These are phyloP conservation scores for Sarcomyxa edulis DNA, from an alignment of 768 basidiomycete species.

Conservation along the genomic window DNA sequence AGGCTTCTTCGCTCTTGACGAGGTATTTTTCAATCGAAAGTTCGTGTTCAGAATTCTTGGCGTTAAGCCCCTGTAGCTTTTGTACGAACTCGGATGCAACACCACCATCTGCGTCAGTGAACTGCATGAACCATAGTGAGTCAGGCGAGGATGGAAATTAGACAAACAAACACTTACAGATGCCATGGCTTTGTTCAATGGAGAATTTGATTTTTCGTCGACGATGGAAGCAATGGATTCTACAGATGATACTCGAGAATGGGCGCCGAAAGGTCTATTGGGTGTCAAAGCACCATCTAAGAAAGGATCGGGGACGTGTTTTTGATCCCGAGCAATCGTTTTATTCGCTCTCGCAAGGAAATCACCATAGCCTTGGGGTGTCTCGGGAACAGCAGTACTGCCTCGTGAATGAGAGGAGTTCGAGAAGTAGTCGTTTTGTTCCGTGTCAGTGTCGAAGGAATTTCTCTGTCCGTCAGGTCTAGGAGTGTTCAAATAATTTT, in stretches of 20 bases:
- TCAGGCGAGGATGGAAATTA: background rate
- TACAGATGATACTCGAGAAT: constrained; percentile 78
- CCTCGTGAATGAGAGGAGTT: constrained; percentile 26
- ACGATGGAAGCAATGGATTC: constrained; percentile 91
- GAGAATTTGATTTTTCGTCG: constrained; percentile 86
- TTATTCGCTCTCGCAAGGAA: constrained; percentile 86
- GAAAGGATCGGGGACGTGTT: constrained; percentile 82
- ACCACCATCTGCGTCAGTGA: constrained; percentile 91
- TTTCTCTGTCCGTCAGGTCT: constrained; percentile 33
- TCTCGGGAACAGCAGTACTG: constrained; percentile 22
- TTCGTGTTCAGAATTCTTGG: constrained; percentile 88
- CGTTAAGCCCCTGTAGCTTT: constrained; percentile 69
- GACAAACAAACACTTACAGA: constrained; percentile 45
- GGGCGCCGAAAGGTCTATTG: constrained; percentile 69
- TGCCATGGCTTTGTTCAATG: constrained; percentile 89
- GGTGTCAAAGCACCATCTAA: constrained; percentile 59
- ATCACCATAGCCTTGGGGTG: constrained; percentile 53
- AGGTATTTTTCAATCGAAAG: constrained; percentile 90
- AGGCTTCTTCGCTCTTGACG: constrained; percentile 87
- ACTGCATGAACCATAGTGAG: constrained; percentile 42
- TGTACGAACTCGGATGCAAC: constrained; percentile 88
- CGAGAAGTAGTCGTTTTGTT: constrained; percentile 52
- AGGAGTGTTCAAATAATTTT: constrained; percentile 14
- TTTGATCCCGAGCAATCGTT: constrained; percentile 76
- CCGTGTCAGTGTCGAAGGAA: constrained; percentile 46